Conservation (phyloP, 163 green algal species). For the Scenedesmus sp. region DNA sequence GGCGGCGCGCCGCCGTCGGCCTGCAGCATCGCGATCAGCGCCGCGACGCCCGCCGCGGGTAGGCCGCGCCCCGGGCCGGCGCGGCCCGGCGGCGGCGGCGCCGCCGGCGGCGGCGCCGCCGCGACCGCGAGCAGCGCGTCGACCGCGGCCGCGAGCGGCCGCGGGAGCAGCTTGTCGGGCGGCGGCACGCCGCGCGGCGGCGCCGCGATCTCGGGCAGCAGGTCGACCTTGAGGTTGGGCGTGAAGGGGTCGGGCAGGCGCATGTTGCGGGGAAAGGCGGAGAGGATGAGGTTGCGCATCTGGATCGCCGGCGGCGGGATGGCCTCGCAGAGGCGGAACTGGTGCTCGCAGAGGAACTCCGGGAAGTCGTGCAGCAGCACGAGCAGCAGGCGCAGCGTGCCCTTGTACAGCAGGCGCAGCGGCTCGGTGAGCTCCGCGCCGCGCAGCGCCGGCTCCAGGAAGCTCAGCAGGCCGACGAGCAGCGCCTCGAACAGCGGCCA, state of each 20-base stretch:
- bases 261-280: constrained; percentile 97
- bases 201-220: constrained; percentile 91
- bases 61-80: no score
- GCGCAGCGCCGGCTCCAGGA: constrained; percentile 96
- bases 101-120: neutral
- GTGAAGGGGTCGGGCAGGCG: constrained; percentile 99
- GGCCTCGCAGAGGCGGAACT: constrained; percentile 93
- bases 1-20: neutral
- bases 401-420: constrained; percentile 92
- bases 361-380: constrained; percentile 99
- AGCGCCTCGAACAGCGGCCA: constrained; percentile 78
- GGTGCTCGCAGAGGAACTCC: constrained; percentile 98
- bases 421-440: constrained; percentile 89
- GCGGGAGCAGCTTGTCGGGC: constrained; percentile 73
- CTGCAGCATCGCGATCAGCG: constrained; percentile 1
- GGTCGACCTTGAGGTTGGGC: constrained; percentile 96
- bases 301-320: constrained; percentile 88
- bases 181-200: constrained; percentile 77
- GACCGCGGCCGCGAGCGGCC: constrained; percentile 69
- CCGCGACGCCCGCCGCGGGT: neutral
- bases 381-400: constrained; percentile 91
- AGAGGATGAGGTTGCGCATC: constrained; percentile 98
- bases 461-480: constrained; percentile 88
- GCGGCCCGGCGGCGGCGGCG: no score
- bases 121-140: constrained; percentile 56